These are phyloP conservation scores for Ceratobasidium theobromae DNA, from an alignment of 1,284 basidiomycete species.

Conservation along the genomic window DNA sequence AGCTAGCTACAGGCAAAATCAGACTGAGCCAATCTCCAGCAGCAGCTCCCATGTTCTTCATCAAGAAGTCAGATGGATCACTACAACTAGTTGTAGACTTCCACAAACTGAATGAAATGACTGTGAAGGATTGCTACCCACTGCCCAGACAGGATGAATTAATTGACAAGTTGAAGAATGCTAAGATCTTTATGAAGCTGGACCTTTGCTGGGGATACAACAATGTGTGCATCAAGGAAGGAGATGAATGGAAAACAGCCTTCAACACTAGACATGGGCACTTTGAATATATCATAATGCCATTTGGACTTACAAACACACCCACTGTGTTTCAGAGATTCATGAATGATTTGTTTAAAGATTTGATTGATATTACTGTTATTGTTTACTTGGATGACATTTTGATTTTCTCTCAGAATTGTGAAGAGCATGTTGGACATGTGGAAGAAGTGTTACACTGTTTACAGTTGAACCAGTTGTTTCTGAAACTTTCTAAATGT, in stretches of 20 bases:
- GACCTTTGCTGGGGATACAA: constrained; percentile 36
- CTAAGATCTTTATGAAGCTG: constrained; percentile 35
- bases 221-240: constrained; percentile 17
- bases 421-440: constrained; percentile 40
- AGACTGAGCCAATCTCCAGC: background rate
- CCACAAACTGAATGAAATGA: constrained; percentile 4
- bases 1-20: background rate
- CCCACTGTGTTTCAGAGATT: constrained; percentile 44
- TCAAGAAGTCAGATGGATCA: constrained; percentile 23
- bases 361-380: constrained; percentile 39
- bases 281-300: constrained; percentile 48
- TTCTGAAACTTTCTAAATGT: constrained; percentile 2
- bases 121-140: background rate
- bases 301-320: constrained; percentile 48
- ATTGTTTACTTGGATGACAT: constrained; percentile 34
- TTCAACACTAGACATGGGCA: constrained; percentile 45
- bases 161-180: background rate
- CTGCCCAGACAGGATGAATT: background rate
- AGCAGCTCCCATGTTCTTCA: constrained; percentile 16
- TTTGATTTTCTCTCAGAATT: constrained; percentile 11
- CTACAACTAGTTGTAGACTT: constrained; percentile 5
- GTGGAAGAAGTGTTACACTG: constrained; percentile 45
- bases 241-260: constrained; percentile 45
- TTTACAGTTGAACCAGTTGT: constrained; percentile 36
- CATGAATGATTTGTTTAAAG: constrained; percentile 40